phyloP scores from a whole-genome alignment of 1,284 basidiomycete genomes.

The Irpex sp. region DNA sequence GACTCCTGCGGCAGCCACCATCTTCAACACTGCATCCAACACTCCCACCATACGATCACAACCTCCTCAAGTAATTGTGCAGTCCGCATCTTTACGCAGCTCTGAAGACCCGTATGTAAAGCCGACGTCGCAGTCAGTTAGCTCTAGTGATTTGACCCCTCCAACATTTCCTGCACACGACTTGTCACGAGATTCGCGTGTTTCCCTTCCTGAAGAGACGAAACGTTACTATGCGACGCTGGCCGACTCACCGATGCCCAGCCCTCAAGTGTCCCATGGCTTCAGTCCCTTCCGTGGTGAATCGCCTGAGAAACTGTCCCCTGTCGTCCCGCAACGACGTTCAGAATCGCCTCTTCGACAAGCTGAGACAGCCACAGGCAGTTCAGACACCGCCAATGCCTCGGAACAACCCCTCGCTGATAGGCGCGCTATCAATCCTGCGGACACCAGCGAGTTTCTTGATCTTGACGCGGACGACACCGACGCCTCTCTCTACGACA shows the following conservation, averaged over 20 bases:
- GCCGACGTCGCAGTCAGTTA: neutral
- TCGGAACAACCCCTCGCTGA: neutral
- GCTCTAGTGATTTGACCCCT: slow-evolving; percentile 2
- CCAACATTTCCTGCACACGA: slow-evolving; percentile 21
- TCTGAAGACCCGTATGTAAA: neutral
- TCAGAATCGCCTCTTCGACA: slow-evolving; percentile 12
- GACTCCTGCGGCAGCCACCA: neutral
- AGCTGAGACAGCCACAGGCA: slow-evolving; percentile 13
- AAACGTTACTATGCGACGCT: slow-evolving; percentile 65
- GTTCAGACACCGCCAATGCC: neutral
- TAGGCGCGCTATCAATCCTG: slow-evolving; percentile 15
- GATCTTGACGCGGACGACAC: slow-evolving; percentile 51
- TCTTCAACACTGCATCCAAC: neutral
- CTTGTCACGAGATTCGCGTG: slow-evolving; percentile 52
- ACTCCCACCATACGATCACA: neutral
- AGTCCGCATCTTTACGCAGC: slow-evolving; percentile 7
- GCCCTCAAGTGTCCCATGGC: slow-evolving; percentile 36
- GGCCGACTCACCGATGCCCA: slow-evolving; percentile 57
- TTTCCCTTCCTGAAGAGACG: slow-evolving; percentile 72
- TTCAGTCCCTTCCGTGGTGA: slow-evolving; percentile 4
- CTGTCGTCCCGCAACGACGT: neutral
- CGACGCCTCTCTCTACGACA: slow-evolving; percentile 29
- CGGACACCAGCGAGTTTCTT: slow-evolving; percentile 48
- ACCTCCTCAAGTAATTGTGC: slow-evolving; percentile 11
- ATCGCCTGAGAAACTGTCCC: slow-evolving; percentile 17